Conservation (phyloP, 192 early-diverging fungal genomes). For the Coemansia aciculifera region DNA sequence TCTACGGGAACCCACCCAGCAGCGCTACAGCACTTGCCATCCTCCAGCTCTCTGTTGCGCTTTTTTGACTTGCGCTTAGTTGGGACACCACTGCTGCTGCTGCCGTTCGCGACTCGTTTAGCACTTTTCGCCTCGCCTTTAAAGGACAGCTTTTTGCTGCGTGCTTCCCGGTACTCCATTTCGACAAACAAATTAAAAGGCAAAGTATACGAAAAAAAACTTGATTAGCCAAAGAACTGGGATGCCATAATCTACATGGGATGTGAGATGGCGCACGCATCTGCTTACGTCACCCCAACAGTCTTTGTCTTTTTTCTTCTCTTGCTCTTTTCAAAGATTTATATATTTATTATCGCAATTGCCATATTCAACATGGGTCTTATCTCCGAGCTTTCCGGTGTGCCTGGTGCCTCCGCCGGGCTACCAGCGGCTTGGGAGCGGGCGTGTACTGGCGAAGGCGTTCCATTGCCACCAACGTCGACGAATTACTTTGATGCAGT, state of each 20-base stretch:
- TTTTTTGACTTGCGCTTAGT: constrained; percentile 6
- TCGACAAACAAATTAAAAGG: not conserved
- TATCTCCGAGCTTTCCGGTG: constrained; percentile 31
- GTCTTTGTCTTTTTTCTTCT: not conserved
- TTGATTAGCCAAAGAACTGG: not conserved
- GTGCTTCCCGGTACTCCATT: constrained; percentile 33
- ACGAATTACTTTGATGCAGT: constrained; percentile 44
- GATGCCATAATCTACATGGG: not conserved
- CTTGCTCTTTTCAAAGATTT: not conserved
- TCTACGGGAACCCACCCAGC: constrained; percentile 29
- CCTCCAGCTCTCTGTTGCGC: constrained; percentile 15
- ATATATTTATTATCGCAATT: not conserved
- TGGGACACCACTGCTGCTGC: not conserved
- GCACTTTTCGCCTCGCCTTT: constrained; percentile 23
- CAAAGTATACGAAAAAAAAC: not conserved
- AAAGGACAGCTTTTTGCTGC: constrained; percentile 33
- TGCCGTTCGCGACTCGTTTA: not conserved
- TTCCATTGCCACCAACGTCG: constrained; percentile 18
- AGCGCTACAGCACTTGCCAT: not conserved
- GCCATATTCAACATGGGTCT: constrained; percentile 17
- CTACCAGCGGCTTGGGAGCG: constrained; percentile 32
- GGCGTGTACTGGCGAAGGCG: constrained; percentile 31
- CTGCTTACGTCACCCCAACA: not conserved
- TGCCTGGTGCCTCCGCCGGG: constrained; percentile 8
- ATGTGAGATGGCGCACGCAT: not conserved